Base-by-base conservation (phyloP, 2,329 filamentous ascomycete genomes). In the Apiospora saccharicola region DNA sequence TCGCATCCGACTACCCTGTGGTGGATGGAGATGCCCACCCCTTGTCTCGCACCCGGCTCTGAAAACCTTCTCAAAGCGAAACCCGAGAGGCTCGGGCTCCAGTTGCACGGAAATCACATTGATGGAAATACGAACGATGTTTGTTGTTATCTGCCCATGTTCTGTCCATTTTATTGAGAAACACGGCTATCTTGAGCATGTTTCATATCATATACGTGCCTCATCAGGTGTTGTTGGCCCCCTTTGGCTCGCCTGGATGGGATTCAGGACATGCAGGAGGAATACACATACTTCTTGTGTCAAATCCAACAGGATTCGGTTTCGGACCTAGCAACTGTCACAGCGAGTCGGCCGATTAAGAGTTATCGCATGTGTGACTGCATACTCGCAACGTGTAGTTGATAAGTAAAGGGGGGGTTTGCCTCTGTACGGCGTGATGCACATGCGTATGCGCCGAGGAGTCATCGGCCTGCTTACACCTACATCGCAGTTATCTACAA, bases 51-150 rank as follows among this genome's bases (percentile, higher is more conserved):
- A 34, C 30, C 53, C 53, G 53, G 53, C 22, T 16, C 26, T 8
- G 57, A 64, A 64, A 41, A 64, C 57, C 34, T 24, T 37, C 57
- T 41, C 57, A 64, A 41, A 64, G 22, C 57, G 57, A 64, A 41
- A 64, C 57, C 57, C 57, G 57, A 64, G 57, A 13, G n/a, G 57
- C 30, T 34, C 30, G n/a, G 13, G 22, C 53, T 64, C 57, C 57
- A 64, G 30, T 64, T 13, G 57, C n/a, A 37, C 57, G 14, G 57
- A 10, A 41, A 41, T 37, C 57, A 64, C n/a, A 14, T 64, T 64
- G 57, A 64, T 41, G 24, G 22, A 64, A 41, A 64, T 64, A 14
- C 57, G 57, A 41, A 64, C 53, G 26, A 61, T 61, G 19, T 37
- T 61, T 34, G 34, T 34, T 34, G 19, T 34, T n/a, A 22, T 61